Percentiles rank a stretch among this genome's conserved stretches.
phyloP scores from a whole-genome alignment of 2,329 filamentous ascomycete species.

The Teratosphaeria viscida region DNA sequence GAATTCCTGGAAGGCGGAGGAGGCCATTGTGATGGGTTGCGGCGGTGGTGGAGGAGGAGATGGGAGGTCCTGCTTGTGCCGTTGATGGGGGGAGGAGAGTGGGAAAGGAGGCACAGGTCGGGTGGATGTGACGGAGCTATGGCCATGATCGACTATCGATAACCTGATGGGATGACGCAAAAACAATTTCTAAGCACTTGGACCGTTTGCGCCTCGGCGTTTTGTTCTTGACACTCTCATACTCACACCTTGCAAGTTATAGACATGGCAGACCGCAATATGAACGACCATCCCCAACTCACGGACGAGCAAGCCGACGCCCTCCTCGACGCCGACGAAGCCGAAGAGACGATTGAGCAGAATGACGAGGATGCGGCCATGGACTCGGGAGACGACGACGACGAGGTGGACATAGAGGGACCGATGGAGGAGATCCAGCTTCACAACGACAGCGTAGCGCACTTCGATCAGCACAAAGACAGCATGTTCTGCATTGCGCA shows the following conservation, averaged over 20 bases:
- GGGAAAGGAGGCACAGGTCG: background rate
- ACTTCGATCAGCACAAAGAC: constrained; percentile 85
- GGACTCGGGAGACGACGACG: constrained; percentile 59
- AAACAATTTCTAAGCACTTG: constrained; percentile 4
- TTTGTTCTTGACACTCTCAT: background rate
- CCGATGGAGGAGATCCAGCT: constrained; percentile 58
- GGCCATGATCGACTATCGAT: background rate
- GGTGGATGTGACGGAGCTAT: background rate
- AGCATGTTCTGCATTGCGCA: constrained; percentile 92
- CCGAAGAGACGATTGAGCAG: constrained; percentile 56
- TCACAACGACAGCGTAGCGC: constrained; percentile 84
- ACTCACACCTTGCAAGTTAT: background rate
- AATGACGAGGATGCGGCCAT: constrained; percentile 66
- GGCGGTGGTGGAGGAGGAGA: background rate
- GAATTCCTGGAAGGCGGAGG: constrained; percentile 9
- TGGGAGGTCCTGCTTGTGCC: background rate
- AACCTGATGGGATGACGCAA: background rate
- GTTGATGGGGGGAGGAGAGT: background rate
- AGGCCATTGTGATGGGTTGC: constrained; percentile 1
- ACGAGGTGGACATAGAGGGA: constrained; percentile 32
- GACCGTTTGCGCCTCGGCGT: background rate
- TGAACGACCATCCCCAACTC: constrained; percentile 11
- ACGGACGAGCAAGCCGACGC: constrained; percentile 47
- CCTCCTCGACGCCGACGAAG: constrained; percentile 68
- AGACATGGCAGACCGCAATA: constrained; percentile 5